Percentiles rank a stretch among this genome's conserved stretches.
These are phyloP conservation scores for Gynochthodes officinalis DNA, from an alignment of 257 asterid species.

Conservation along the genomic window DNA sequence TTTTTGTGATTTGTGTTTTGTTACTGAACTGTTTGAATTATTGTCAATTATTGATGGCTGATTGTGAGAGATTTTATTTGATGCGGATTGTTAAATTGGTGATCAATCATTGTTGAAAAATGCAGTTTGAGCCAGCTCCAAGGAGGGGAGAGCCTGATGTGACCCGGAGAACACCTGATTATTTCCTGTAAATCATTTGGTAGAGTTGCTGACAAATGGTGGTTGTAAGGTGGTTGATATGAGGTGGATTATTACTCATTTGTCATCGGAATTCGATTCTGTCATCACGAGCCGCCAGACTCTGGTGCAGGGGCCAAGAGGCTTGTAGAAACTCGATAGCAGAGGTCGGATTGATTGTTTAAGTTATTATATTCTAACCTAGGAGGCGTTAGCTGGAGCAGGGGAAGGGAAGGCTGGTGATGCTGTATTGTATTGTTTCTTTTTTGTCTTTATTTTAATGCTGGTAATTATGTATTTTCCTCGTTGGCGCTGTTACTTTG, in stretches of 20 bases:
- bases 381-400: slow-evolving; percentile 13
- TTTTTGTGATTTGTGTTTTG: too few species aligned
- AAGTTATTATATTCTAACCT: slow-evolving; percentile 46
- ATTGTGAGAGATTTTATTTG: too few species aligned
- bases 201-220: slow-evolving; percentile 21
- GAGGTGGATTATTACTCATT: slow-evolving; percentile 22
- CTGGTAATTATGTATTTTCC: slow-evolving; percentile 1
- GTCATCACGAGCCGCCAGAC: slow-evolving; percentile 26
- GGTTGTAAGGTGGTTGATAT: slow-evolving; percentile 20
- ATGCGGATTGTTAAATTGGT: not conserved
- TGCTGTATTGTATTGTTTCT: slow-evolving; percentile 39
- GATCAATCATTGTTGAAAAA: not conserved
- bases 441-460: slow-evolving; percentile 17
- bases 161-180: slow-evolving; percentile 92
- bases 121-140: slow-evolving; percentile 97
- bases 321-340: slow-evolving; percentile 28
- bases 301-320: slow-evolving; percentile 28
- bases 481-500: slow-evolving; percentile 11
- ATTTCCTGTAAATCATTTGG: slow-evolving; percentile 65
- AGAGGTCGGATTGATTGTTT: slow-evolving; percentile 26
- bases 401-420: slow-evolving; percentile 30
- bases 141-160: slow-evolving; percentile 98
- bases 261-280: slow-evolving; percentile 13
- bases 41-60: not conserved
- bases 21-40: too few species aligned